Conservation (phyloP, 1,284 basidiomycete genomes). For the Papiliotrema flavescens region DNA sequence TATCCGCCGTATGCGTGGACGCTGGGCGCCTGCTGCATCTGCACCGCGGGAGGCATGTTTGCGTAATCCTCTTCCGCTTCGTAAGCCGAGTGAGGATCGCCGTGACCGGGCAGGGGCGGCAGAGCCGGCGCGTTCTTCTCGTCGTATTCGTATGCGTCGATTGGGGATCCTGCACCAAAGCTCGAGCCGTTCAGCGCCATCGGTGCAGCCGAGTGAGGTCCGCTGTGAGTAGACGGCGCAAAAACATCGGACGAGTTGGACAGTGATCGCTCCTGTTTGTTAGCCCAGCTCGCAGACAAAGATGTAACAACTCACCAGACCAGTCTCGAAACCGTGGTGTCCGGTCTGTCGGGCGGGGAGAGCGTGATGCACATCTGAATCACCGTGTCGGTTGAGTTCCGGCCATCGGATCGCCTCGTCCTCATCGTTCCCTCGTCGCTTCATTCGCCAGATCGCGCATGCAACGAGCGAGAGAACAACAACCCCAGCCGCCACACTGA, state of each 20-base stretch:
- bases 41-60: slow-evolving; percentile 22
- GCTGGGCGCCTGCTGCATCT: slow-evolving; percentile 9
- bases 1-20: slow-evolving; percentile 4
- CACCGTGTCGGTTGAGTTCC: slow-evolving; percentile 48
- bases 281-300: neutral
- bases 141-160: slow-evolving; percentile 29
- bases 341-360: slow-evolving; percentile 43
- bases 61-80: slow-evolving; percentile 20
- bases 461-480: slow-evolving; percentile 35
- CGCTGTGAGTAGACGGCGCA: slow-evolving; percentile 14
- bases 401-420: slow-evolving; percentile 50
- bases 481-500: slow-evolving; percentile 39
- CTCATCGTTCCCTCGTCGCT: slow-evolving; percentile 35
- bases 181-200: slow-evolving; percentile 36
- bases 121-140: slow-evolving; percentile 14
- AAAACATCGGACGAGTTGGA: slow-evolving; percentile 32
- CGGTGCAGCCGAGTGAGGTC: slow-evolving; percentile 14
- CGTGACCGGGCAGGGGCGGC: neutral
- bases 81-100: slow-evolving; percentile 5
- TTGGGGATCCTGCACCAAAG: slow-evolving; percentile 24
- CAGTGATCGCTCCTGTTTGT: slow-evolving; percentile 31
- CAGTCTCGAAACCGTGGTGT: slow-evolving; percentile 43
- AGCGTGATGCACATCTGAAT: slow-evolving; percentile 43
- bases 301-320: slow-evolving; percentile 24
- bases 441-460: slow-evolving; percentile 38